phyloP scores from a whole-genome alignment of 164 flowering plant species.

The Vitis labrusca region DNA sequence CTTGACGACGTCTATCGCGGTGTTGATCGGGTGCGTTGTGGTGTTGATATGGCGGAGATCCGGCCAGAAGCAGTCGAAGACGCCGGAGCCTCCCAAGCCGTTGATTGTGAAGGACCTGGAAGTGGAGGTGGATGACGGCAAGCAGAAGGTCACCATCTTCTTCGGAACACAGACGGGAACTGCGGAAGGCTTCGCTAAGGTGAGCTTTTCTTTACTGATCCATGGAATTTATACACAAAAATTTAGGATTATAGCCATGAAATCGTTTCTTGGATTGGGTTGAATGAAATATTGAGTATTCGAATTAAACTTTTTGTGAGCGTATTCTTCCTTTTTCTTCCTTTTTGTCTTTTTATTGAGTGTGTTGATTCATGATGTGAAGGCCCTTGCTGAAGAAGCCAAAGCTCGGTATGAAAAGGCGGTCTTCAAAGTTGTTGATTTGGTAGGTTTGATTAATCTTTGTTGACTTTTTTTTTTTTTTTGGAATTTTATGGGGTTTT shows the following conservation, averaged over 20 bases:
- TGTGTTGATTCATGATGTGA: slow-evolving; percentile 2
- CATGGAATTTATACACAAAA: too few species aligned
- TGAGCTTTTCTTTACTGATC: slow-evolving; percentile 9
- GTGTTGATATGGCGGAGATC: slow-evolving; percentile 65
- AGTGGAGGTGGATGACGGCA: slow-evolving; percentile 69
- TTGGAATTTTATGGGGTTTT: not conserved
- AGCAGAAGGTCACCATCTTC: slow-evolving; percentile 79
- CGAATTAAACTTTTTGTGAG: too few species aligned
- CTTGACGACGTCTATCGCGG: slow-evolving; percentile 74
- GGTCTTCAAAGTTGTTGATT: slow-evolving; percentile 69
- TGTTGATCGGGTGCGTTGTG: slow-evolving; percentile 66
- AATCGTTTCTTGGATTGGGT: not conserved
- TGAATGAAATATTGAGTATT: not conserved
- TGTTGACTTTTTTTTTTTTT: slow-evolving; percentile 1
- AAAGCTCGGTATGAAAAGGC: slow-evolving; percentile 86
- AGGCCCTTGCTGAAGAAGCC: slow-evolving; percentile 90
- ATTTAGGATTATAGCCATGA: not conserved
- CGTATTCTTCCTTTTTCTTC: too few species aligned
- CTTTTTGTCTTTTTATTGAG: not conserved
- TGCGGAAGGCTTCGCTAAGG: slow-evolving; percentile 99
- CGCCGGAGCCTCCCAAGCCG: slow-evolving; percentile 39
- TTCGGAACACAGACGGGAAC: slow-evolving; percentile 98
- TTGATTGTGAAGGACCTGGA: slow-evolving; percentile 50
- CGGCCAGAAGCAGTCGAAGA: slow-evolving; percentile 24
- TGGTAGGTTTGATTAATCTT: slow-evolving; percentile 45